phyloP scores from a whole-genome alignment of 2,329 filamentous ascomycete species.

The Didymellaceae sp. region DNA sequence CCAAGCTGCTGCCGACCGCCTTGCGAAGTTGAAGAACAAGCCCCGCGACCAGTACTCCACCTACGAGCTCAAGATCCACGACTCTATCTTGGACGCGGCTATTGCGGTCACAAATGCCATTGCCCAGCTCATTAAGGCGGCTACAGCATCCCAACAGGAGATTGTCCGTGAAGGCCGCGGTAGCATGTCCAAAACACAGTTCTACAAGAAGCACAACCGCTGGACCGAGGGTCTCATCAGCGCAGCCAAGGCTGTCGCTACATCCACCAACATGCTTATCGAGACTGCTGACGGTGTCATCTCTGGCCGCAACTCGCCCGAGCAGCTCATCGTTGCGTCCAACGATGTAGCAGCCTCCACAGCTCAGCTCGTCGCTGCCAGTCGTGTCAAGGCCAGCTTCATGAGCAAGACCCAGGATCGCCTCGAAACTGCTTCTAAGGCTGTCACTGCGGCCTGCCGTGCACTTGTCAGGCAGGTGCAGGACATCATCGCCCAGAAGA shows the following conservation, averaged over 20 bases:
- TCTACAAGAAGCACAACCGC: slow-evolving; percentile 99
- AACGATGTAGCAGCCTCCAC: slow-evolving; percentile 97
- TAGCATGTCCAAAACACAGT: slow-evolving; percentile 84
- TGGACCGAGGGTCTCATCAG: slow-evolving; percentile 99
- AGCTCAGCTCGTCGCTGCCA: slow-evolving; percentile 93
- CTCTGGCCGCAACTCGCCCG: slow-evolving; percentile 86
- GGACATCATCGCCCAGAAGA: slow-evolving; percentile 86
- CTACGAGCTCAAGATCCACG: slow-evolving; percentile 95
- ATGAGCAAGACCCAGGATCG: slow-evolving; percentile 97
- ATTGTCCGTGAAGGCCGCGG: slow-evolving; percentile 94
- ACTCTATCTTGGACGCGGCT: slow-evolving; percentile 91
- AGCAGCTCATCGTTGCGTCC: slow-evolving; percentile 96
- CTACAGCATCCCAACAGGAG: slow-evolving; percentile 90
- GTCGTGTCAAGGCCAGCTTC: slow-evolving; percentile 94
- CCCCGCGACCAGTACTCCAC: slow-evolving; percentile 94
- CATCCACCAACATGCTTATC: slow-evolving; percentile 92
- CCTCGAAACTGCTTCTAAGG: slow-evolving; percentile 89
- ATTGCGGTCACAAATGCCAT: slow-evolving; percentile 94
- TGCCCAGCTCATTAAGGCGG: slow-evolving; percentile 91
- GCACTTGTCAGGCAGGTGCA: slow-evolving; percentile 91
- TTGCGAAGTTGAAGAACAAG: slow-evolving; percentile 94
- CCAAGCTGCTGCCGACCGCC: slow-evolving; percentile 84
- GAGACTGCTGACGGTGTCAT: slow-evolving; percentile 98
- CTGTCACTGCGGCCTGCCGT: slow-evolving; percentile 87
- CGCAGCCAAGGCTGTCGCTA: slow-evolving; percentile 93